Evolutionary conservation across 2,329 filamentous ascomycete species (phyloP).

Genomic region (Pseudonectria foliicola): DNA sequence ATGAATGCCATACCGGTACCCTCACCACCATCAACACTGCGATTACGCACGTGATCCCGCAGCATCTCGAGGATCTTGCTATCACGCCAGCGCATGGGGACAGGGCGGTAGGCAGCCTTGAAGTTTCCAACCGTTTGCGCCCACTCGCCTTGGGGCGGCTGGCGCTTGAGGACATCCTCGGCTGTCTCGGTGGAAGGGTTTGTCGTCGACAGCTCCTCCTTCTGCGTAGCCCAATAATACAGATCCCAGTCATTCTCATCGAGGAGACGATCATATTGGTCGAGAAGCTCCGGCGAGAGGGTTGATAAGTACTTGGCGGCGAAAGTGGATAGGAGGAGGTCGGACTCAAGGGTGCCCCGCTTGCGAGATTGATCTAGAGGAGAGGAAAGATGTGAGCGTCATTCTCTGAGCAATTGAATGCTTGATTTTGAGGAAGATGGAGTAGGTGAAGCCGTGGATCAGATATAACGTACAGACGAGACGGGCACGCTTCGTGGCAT

Average conservation of each 20-base stretch:
- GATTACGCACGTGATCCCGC: constrained; percentile 67
- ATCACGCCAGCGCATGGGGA: constrained; percentile 76
- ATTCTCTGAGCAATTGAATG: background rate
- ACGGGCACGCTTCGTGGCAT: constrained; percentile 78
- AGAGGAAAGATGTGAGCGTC: constrained; percentile 4
- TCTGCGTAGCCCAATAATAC: constrained; percentile 98
- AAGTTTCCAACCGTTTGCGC: constrained; percentile 93
- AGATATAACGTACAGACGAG: constrained; percentile 55
- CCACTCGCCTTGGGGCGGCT: constrained; percentile 67
- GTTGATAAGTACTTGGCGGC: constrained; percentile 67
- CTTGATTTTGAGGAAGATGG: constrained; percentile 4
- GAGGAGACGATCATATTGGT: constrained; percentile 84
- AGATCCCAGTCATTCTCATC: constrained; percentile 99
- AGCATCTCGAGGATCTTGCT: constrained; percentile 73
- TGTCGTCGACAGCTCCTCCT: constrained; percentile 43
- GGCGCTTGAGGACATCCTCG: constrained; percentile 26
- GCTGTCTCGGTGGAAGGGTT: constrained; percentile 23
- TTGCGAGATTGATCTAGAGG: constrained; percentile 86
- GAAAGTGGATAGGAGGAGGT: constrained; percentile 94
- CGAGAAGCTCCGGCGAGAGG: constrained; percentile 68
- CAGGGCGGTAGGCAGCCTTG: constrained; percentile 86
- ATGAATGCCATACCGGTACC: constrained; percentile 50
- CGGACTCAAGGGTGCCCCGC: constrained; percentile 89
- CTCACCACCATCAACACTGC: constrained; percentile 38
- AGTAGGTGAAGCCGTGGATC: constrained; percentile 3